phyloP scores from a whole-genome alignment of 2,329 filamentous ascomycete genomes.

The Neonectria magnoliae region DNA sequence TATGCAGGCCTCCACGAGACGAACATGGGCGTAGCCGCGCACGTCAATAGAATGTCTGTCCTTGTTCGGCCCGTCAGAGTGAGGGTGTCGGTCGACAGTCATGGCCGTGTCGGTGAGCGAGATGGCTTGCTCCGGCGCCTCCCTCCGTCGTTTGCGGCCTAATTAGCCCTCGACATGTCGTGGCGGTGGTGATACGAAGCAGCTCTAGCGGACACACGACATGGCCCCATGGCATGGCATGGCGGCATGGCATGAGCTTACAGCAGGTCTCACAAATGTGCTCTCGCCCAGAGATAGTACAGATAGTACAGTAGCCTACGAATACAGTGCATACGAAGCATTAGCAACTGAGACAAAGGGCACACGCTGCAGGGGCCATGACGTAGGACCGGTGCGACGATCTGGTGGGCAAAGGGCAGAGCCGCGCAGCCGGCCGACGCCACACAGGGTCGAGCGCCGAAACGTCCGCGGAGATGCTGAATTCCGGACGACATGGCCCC shows the following conservation, averaged over 20 bases:
- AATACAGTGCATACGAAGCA: no score
- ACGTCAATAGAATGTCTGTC: neutral
- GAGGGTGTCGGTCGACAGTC: neutral
- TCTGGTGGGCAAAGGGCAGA: slow-evolving; percentile 5
- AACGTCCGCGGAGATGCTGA: slow-evolving; percentile 28
- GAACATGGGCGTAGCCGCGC: neutral
- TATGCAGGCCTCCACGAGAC: neutral
- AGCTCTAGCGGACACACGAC: neutral
- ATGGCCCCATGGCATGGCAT: neutral
- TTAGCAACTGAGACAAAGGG: neutral
- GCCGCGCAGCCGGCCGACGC: slow-evolving; percentile 17
- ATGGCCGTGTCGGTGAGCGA: neutral
- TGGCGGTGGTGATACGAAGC: neutral
- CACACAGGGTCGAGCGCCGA: slow-evolving; percentile 1
- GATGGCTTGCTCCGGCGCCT: neutral
- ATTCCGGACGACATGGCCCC: slow-evolving; percentile 15
- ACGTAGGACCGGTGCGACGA: slow-evolving; percentile 14
- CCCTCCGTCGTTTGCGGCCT: neutral
- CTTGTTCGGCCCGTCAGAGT: neutral
- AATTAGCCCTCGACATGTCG: neutral
- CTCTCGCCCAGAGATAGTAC: neutral
- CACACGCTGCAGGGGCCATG: slow-evolving; percentile 23
- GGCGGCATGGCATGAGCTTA: neutral
- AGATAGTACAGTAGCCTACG: neutral
- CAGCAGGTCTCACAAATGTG: neutral